Percentiles rank a stretch among this genome's conserved stretches.
Conservation (phyloP, 1,284 basidiomycete genomes). For the Exobasidium rhododendri region DNA sequence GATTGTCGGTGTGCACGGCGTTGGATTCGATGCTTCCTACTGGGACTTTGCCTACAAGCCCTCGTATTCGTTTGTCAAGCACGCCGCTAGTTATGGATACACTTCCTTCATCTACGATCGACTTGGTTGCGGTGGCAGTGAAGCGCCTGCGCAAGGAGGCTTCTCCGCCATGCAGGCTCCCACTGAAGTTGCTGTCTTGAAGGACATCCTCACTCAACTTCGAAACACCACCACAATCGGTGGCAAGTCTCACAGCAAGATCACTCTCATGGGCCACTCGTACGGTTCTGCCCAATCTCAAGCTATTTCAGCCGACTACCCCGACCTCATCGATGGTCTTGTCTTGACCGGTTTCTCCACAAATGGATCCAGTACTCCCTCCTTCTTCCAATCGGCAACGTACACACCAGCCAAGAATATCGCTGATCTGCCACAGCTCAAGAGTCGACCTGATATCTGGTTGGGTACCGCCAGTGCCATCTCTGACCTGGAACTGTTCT, state of each 20-base stretch:
- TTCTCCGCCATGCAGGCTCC: slow-evolving; percentile 51
- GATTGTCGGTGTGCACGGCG: slow-evolving; percentile 29
- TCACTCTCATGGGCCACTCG: slow-evolving; percentile 39
- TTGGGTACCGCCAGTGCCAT: slow-evolving; percentile 45
- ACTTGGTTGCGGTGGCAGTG: slow-evolving; percentile 50
- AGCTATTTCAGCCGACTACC: slow-evolving; percentile 36
- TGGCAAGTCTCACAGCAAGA: slow-evolving; percentile 22
- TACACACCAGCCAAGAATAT: slow-evolving; percentile 48
- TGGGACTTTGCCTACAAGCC: slow-evolving; percentile 24
- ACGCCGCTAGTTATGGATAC: slow-evolving; percentile 34
- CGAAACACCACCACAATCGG: slow-evolving; percentile 27
- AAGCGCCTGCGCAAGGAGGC: slow-evolving; percentile 40
- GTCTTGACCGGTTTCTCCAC: slow-evolving; percentile 54
- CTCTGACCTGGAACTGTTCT: slow-evolving; percentile 55
- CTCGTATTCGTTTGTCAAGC: slow-evolving; percentile 28
- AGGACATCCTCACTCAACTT: slow-evolving; percentile 44
- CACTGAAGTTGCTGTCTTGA: slow-evolving; percentile 55
- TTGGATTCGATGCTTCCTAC: slow-evolving; percentile 34
- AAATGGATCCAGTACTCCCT: slow-evolving; percentile 28
- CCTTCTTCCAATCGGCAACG: slow-evolving; percentile 43
- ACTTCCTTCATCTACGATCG: slow-evolving; percentile 54
- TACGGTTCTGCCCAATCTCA: slow-evolving; percentile 38
- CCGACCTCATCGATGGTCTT: slow-evolving; percentile 47
- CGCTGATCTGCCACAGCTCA: slow-evolving; percentile 28
- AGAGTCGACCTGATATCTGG: slow-evolving; percentile 26